Base-by-base conservation (phyloP, 225 moss, liverwort and hornwort species). In the Sphagnum contortum region DNA sequence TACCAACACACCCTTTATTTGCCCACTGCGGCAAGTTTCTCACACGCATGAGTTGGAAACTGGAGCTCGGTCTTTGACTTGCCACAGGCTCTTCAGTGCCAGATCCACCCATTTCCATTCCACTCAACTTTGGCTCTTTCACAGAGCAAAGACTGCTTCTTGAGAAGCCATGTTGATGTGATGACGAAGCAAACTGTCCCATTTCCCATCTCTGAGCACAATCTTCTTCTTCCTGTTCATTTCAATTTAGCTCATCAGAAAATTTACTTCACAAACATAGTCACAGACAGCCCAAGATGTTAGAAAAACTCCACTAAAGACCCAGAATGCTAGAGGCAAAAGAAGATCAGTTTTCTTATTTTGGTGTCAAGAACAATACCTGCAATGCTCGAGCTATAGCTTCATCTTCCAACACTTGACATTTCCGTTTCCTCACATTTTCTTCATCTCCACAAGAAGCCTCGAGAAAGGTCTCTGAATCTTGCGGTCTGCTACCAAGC, bases 1-100 rank as follows among this genome's bases (percentile, higher is more conserved):
- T 80, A 13, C 71, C 77, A 55, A 90, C 73, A 71, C 86, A 86
- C 53, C 86, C 92, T 69, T 73, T 72, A 69, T 95, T 95, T 71
- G 86, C 89, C 86, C 85, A 89, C 3, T 65, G 74, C 44, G 89
- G 88, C 64, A 95, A 73, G 65, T 61, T 77, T 64, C 75, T 73
- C 50, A 91, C 91, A 60, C 77, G 82, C 82, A 95, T 71, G 46
- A 95, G 75, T 57, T 76, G 89, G 66, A 95, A 95, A 4, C 79
- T 82, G n/a, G 89, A 74, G 73, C 81, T 89, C 60, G 71, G 75
- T 52, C 69, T 75, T 68, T 78, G 77, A 5, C 64, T 65, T 69
- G 75, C 73, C 73, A 79, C 80, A 67, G 83, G 80, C 59, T 79
- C 75, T 70, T 60, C 62, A 64, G 29, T 29, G 29, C 82, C 80